Percentiles rank a stretch among this genome's conserved stretches.
These are phyloP conservation scores for Vitrella brassicaformis DNA, from an alignment of 73 alveolate genomes.

Conservation along the genomic window DNA sequence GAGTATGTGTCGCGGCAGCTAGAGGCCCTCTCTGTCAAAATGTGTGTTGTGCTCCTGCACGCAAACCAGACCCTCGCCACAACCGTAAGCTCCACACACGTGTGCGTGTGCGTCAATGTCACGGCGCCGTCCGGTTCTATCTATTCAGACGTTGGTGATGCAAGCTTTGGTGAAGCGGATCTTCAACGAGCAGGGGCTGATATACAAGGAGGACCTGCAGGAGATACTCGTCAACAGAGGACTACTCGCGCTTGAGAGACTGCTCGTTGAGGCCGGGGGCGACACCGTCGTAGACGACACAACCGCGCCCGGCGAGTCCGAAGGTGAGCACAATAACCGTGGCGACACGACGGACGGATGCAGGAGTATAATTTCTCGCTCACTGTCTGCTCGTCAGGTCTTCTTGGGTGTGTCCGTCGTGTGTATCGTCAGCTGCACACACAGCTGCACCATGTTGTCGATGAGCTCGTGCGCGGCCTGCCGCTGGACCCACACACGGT, in stretches of 20 bases:
- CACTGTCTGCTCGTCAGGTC: too few relatives aligned
- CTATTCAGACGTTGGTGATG: conserved; percentile 9
- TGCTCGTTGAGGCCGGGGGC: too few relatives aligned
- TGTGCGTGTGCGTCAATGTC: too few relatives aligned
- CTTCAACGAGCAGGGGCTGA: conserved; percentile 14
- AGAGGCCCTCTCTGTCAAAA: conserved; percentile 8
- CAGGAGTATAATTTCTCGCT: too few relatives aligned
- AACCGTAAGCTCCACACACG: too few relatives aligned
- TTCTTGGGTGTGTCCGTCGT: too few relatives aligned
- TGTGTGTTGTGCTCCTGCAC: conserved; percentile 12
- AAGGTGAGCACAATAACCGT: too few relatives aligned
- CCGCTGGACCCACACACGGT: conserved; percentile 10
- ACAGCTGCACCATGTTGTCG: conserved; percentile 25
- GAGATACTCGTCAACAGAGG: conserved; percentile 7
- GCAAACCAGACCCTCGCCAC: conserved; percentile 13
- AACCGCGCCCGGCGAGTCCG: too few relatives aligned
- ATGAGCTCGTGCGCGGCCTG: conserved; percentile 17
- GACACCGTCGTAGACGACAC: too few relatives aligned
- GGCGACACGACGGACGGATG: too few relatives aligned
- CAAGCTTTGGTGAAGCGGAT: conserved; percentile 11
- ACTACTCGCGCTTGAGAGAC: too few relatives aligned
- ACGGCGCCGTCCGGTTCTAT: too few relatives aligned
- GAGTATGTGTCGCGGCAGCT: conserved; percentile 15
- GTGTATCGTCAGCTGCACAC: conserved; percentile 9
- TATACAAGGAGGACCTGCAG: conserved; percentile 19